Percentiles rank a stretch among this genome's conserved stretches.
Conservation (phyloP, 345 rosid species). For the Diplotaxis tenuifolia region DNA sequence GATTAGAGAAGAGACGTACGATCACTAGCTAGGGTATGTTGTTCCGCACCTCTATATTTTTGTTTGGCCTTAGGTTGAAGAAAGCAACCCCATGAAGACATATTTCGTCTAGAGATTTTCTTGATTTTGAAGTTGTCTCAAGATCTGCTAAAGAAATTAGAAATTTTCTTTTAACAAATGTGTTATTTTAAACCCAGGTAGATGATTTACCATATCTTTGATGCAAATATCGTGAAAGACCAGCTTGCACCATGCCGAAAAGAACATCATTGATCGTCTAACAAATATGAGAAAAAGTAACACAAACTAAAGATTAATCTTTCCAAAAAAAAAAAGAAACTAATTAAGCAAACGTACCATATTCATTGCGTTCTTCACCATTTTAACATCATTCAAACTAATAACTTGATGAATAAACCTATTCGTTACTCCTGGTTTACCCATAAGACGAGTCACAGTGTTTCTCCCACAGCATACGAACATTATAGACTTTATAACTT, state of each 20-base stretch:
- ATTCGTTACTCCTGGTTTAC: slow-evolving; percentile 15
- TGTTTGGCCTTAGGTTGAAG: too few relatives aligned
- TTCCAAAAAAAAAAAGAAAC: too few relatives aligned
- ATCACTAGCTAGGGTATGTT: slow-evolving; percentile 47
- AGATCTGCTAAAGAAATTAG: too few relatives aligned
- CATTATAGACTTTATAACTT: slow-evolving; percentile 30
- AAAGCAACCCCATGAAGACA: too few relatives aligned
- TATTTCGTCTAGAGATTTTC: too few relatives aligned
- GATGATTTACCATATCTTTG: slow-evolving; percentile 46
- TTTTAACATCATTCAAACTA: slow-evolving; percentile 52
- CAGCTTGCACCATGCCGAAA: slow-evolving; percentile 57
- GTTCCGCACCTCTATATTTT: too few relatives aligned
- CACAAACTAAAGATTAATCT: too few relatives aligned
- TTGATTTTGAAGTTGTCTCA: too few relatives aligned
- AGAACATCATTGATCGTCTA: slow-evolving; percentile 51
- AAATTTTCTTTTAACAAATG: too few relatives aligned
- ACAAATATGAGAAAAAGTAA: not conserved
- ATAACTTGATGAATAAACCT: slow-evolving; percentile 39
- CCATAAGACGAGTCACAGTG: slow-evolving; percentile 40
- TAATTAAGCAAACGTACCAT: slow-evolving; percentile 10
- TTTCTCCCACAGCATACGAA: slow-evolving; percentile 34
- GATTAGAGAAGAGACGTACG: not conserved
- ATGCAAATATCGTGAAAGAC: slow-evolving; percentile 51
- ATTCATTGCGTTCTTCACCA: slow-evolving; percentile 14
- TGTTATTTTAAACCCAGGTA: too few relatives aligned